These are phyloP conservation scores for Fragosphaeria purpurea DNA, from an alignment of 2,329 filamentous ascomycete genomes.

Conservation along the genomic window DNA sequence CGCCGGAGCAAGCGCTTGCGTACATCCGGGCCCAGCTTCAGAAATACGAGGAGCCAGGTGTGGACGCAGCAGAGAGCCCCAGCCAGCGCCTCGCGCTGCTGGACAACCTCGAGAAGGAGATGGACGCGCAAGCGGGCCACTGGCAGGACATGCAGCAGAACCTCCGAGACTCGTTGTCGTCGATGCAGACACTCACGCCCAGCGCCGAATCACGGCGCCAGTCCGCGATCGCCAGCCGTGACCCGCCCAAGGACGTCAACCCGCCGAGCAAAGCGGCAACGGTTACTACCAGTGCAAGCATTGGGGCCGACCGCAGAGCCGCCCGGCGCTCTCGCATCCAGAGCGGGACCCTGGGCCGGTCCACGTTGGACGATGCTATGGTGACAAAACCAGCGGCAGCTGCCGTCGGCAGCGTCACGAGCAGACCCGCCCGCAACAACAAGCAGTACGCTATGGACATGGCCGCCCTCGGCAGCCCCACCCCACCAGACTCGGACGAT, in stretches of 20 bases:
- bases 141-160: slow-evolving; percentile 50
- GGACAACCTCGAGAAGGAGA: slow-evolving; percentile 50
- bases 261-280: slow-evolving; percentile 17
- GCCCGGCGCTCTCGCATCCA: slow-evolving; percentile 28
- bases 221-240: slow-evolving; percentile 14
- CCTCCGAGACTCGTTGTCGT: slow-evolving; percentile 41
- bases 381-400: slow-evolving; percentile 14
- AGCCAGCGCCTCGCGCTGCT: slow-evolving; percentile 39
- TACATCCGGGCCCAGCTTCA: slow-evolving; percentile 43
- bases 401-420: not conserved
- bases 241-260: slow-evolving; percentile 5
- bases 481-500: slow-evolving; percentile 43
- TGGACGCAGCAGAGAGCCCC: slow-evolving; percentile 22
- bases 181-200: slow-evolving; percentile 25
- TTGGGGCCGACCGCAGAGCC: slow-evolving; percentile 27
- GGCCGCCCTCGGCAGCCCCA: slow-evolving; percentile 39
- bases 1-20: slow-evolving; percentile 37
- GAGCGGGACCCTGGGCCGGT: slow-evolving; percentile 18
- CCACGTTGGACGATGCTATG: slow-evolving; percentile 21
- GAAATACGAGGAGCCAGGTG: slow-evolving; percentile 33
- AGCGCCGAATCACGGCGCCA: slow-evolving; percentile 23
- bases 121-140: slow-evolving; percentile 48
- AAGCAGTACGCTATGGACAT: slow-evolving; percentile 27
- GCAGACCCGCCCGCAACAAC: not conserved
- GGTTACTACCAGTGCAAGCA: slow-evolving; percentile 8